Evolutionary conservation across 2,329 filamentous ascomycete species (phyloP), one percentile per base, ranked within the genome.

Genomic region (Colletotrichum sp.): DNA sequence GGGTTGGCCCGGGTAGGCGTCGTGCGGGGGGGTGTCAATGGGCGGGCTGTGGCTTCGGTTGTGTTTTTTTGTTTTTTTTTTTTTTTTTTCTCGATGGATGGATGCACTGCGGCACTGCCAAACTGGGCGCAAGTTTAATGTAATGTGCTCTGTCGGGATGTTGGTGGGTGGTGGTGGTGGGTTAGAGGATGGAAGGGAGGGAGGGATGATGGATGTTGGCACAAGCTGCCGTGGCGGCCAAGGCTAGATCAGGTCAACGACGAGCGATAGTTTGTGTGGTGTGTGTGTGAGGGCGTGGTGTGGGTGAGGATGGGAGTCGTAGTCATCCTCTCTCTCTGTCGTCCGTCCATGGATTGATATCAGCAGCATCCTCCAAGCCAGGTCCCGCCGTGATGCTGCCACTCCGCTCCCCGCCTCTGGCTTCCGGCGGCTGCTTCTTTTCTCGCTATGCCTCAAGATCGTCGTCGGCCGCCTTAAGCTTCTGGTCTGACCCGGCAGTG

Each of bases 401-500:
- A 15, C 24, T 44, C 22, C 22, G 63, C 32, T 65, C 34, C 63
- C 39, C 32, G 28, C 62, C 26, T 15, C 22, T 65, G 60, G 57
- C 28, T 64, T 64, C 34, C n/a, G 59, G 22, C 60, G 22, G 44
- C 44, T 22, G 32, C 28, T 22, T 63, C 63, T 67, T 67, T 28
- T 71, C 18, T 44, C 32, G 12, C 28, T 22, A 24, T 48, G 44
- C 44, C 44, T 52, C 44, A 52, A 52, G 44, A 52, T 64, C 57
- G 65, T 63, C 39, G 52, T 34, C 26, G 18, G 34, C 30, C 32
- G 28, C 59, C 69, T 57, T 44, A 63, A 57, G 69, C 68, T 26
- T 64, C 67, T 74, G 63, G 63, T 48, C 30, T 72, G 62, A 63
- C 63, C 69, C 69, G 69, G 73, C 39, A 75, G 69, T 68, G 69